Evolutionary conservation across 2,329 filamentous ascomycete genomes (phyloP).

Genomic region (Penicillium brasilianum): DNA sequence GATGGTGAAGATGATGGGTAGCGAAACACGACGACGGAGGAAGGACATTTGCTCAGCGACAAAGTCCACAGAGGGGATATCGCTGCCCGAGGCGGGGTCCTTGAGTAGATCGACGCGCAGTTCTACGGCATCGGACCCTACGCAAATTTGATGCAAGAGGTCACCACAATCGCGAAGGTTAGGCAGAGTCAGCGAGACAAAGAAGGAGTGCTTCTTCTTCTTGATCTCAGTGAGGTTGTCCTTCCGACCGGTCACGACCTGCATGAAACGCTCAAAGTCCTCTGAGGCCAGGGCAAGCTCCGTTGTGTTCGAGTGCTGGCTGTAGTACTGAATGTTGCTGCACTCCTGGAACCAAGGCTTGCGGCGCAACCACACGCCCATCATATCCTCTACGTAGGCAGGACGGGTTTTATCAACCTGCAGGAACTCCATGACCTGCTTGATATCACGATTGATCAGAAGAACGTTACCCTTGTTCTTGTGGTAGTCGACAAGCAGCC

Average conservation of each 20-base stretch:
- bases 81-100: conserved; percentile 65
- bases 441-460: conserved; percentile 84
- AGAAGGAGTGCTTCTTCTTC: conserved; percentile 78
- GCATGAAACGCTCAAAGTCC: conserved; percentile 76
- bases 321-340: conserved; percentile 93
- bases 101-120: conserved; percentile 88
- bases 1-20: conserved; percentile 91
- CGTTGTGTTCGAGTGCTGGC: conserved; percentile 64
- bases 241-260: conserved; percentile 67
- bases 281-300: conserved; percentile 61
- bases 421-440: conserved; percentile 86
- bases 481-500: conserved; percentile 74
- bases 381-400: conserved; percentile 90
- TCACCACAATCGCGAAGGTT: conserved; percentile 68
- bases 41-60: conserved; percentile 81
- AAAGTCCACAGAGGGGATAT: conserved; percentile 71
- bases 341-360: conserved; percentile 90
- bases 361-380: conserved; percentile 84
- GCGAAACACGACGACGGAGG: conserved; percentile 70
- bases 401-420: conserved; percentile 87
- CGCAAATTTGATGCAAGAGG: conserved; percentile 71
- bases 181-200: conserved; percentile 86
- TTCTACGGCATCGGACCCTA: conserved; percentile 92
- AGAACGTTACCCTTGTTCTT: conserved; percentile 81
- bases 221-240: conserved; percentile 62